These are phyloP conservation scores for Neurospora tetrasperma DNA, from an alignment of 495 filamentous ascomycete genomes.

Conservation along the genomic window DNA sequence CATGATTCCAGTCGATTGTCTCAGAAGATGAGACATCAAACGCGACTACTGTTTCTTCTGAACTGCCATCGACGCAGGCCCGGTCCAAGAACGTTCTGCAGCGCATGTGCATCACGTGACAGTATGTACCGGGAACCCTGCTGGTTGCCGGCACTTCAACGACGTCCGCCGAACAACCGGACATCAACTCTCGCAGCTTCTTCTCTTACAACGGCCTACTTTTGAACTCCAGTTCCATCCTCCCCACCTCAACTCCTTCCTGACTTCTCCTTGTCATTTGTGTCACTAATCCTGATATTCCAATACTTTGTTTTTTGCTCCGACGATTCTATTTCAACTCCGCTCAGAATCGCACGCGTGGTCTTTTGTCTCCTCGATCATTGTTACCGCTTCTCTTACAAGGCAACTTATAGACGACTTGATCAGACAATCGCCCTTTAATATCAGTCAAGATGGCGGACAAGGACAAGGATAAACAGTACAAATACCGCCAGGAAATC, in stretches of 20 bases:
- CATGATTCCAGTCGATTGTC: neutral
- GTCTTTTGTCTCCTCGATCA: neutral
- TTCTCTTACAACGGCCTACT: neutral
- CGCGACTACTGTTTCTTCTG: neutral
- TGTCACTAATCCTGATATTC: neutral
- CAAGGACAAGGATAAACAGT: conserved; percentile 43
- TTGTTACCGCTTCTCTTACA: neutral
- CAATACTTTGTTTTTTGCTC: neutral
- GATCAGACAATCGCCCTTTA: neutral
- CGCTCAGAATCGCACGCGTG: neutral
- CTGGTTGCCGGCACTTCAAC: neutral
- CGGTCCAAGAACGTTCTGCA: neutral
- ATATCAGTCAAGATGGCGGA: conserved; percentile 45
- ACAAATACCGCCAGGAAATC: conserved; percentile 92
- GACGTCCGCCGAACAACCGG: neutral
- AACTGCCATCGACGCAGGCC: neutral
- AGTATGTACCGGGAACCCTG: neutral
- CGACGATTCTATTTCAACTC: neutral
- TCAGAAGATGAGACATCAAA: neutral
- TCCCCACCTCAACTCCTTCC: neutral
- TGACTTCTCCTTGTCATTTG: neutral
- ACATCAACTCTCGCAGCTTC: neutral
- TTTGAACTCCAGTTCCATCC: neutral
- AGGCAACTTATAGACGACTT: neutral
- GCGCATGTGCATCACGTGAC: neutral